Conservation (phyloP, 1,139 yeast species). For the Debaryomyces coudertii region DNA sequence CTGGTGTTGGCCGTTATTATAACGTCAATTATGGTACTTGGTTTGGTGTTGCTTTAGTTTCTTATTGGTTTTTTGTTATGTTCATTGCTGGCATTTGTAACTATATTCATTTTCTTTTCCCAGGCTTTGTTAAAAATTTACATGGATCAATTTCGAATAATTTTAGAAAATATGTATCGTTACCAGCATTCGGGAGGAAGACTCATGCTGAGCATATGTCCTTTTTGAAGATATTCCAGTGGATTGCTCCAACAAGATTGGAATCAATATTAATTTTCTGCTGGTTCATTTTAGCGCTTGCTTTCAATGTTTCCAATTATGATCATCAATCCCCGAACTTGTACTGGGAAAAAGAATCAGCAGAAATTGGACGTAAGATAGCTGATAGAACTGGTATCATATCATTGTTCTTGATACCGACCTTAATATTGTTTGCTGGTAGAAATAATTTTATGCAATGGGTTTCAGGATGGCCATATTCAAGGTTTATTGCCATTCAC, state of each 20-base stretch:
- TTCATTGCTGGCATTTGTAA: slow-evolving; percentile 45
- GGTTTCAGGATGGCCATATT: slow-evolving; percentile 67
- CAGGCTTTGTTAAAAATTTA: slow-evolving; percentile 35
- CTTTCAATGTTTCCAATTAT: slow-evolving; percentile 48
- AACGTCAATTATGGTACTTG: slow-evolving; percentile 49
- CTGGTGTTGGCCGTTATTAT: slow-evolving; percentile 43
- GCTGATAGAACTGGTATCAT: slow-evolving; percentile 66
- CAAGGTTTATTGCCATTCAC: slow-evolving; percentile 65
- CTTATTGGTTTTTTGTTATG: slow-evolving; percentile 43
- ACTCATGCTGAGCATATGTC: slow-evolving; percentile 45
- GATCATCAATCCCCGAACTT: slow-evolving; percentile 38
- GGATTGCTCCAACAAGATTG: slow-evolving; percentile 62
- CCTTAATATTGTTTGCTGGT: slow-evolving; percentile 60
- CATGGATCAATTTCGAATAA: slow-evolving; percentile 37
- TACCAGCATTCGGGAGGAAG: slow-evolving; percentile 51
- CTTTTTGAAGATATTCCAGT: slow-evolving; percentile 32
- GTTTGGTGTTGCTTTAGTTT: slow-evolving; percentile 53
- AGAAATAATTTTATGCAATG: slow-evolving; percentile 68
- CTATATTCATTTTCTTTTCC: slow-evolving; percentile 36
- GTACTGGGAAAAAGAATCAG: slow-evolving; percentile 30
- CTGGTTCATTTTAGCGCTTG: slow-evolving; percentile 53
- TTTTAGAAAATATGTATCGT: slow-evolving; percentile 44
- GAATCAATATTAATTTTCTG: slow-evolving; percentile 55
- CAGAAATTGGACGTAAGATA: slow-evolving; percentile 55
- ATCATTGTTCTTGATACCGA: slow-evolving; percentile 52